Evolutionary conservation across 352 stramenopile genomes (phyloP), one percentile per base, ranked within the genome.

Genomic region (Pythium dissimile): DNA sequence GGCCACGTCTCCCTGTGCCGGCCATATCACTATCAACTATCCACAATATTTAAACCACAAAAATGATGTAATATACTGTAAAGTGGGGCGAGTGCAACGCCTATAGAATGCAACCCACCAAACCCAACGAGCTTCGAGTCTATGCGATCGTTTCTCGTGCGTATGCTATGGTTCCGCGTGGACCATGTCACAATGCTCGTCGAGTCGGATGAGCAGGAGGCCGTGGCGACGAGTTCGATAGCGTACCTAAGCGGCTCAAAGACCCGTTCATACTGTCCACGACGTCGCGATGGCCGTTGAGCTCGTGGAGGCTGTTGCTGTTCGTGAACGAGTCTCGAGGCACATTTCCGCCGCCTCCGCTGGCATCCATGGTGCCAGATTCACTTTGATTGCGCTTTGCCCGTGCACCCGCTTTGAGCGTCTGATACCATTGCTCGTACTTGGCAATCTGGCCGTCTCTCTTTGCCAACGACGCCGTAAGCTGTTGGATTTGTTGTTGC

Each of bases 401-500:
- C 43, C 89, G 90, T 8, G 84, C 84, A 4, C 82, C 83, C 43
- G 80, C 84, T 63, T 92, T 91, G 21, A 94, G 75, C 12, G 80
- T 90, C 53, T 88, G 73, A 64, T 92, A 94, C 84, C 84, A 94
- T 38, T 90, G 88, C 31, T 94, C 84, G 35, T 92, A 94, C 67
- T 91, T 90, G 28, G 73, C 67, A 24, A 94, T 67, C 35, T 86
- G 80, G 34, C 86, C 77, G 49, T 92, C 62, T 69, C 86, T 82
- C 47, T 66, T 59, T 12, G 53, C 71, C 35, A 73, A 56, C 2
- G 81, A 70, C 44, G 83, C 73, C 23, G 68, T 72, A 27, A 92
- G 65, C 39, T 84, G 74, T 13, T 71, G 57, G 26, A 92, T 88
- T 38, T 88, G 76, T 39, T 77, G 61, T 38, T 84, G 61, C 30